Evolutionary conservation across 495 filamentous ascomycete species (phyloP), one percentile per base, ranked within the genome.

Genomic region (Podospora tetraspora): DNA sequence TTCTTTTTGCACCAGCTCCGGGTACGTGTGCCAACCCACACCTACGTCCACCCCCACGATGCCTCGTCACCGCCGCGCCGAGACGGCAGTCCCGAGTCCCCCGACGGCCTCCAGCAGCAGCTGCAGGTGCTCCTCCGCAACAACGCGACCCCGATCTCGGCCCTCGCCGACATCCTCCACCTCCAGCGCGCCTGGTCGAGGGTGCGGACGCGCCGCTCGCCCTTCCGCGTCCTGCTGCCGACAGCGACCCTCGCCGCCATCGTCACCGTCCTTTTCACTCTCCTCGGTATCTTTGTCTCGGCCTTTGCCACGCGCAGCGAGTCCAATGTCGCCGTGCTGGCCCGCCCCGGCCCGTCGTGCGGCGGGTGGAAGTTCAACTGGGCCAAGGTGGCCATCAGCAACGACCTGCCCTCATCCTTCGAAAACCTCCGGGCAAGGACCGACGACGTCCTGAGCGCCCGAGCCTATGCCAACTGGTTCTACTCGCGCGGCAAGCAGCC

Each of bases 301-400:
- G 32, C 65, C 3, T 27, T 67, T 27, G 65, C 65, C 7, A 67
- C 65, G 34, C 65, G 37, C 21, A 67, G 59, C 59, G 58, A 67
- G 25, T 37, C 65, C 58, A 52, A 67, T 25, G 65, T 67, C 34
- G 25, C 13, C n/a, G 65, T 67, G 10, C 30, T 67, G 34, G 65
- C 65, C 10, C n/a, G 30, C 13, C 58, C 65, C 19, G 59, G 65
- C 12, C 23, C 43, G 22, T 25, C 25, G 3, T 67, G 65, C 24
- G 65, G 65, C 1, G 65, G 65, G 6, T 67, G 65, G 65, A 59
- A 67, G 30, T 62, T 67, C 65, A 67, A 67, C 65, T 67, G 65
- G 65, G 32, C 65, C 21, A 59, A 58, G 22, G 56, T 67, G 9
- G 16, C 25, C 21, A 23, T 62, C 16, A 24, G 9, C 10, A 25